Base-by-base conservation (phyloP, 768 basidiomycete species). In the Termitomyces sp. region DNA sequence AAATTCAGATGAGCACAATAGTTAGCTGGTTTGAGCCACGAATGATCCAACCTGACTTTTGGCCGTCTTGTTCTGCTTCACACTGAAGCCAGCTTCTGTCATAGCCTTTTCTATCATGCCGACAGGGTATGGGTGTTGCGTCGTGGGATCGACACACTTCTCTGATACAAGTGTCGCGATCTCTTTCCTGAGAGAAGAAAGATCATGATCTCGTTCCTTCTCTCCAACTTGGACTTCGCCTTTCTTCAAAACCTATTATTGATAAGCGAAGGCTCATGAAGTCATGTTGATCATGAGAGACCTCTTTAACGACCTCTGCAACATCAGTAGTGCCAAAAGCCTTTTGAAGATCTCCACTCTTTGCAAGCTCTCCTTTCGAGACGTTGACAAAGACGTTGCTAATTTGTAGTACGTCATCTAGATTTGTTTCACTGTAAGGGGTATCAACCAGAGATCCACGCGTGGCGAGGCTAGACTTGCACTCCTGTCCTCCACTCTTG, bases 81-180 rank as follows among this genome's bases (percentile, higher is more conserved):
- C 89, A 64, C 93, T 96, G 73, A 90, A 95, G 1, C 95, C 95
- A 9, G 92, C 89, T 70, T 98, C 95, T 9, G 85, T 75, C 96
- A 99, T 96, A 0, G 95, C 95, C 73, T 97, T 98, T 70, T 99
- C 97, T 63, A 99, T 93, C 79, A 98, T 93, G 18, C 92, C 88
- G 35, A 96, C 93, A 5, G 94, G 88, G 70, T 98, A 95, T 5
- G 95, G 94, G 10, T 86, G 77, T 69, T 93, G 88, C 1, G 94
- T 96, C 4, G 81, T 75, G 1, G 97, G 97, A 68, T 98, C 95
- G 26, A 98, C 95, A 60, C 91, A 95, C 77, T 96, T 95, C 75
- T 95, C 93, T 6, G 95, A 89, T 3, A 99, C 93, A 41, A 95
- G 83, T 0, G 93, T 96, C 5, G 93, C 93, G 51, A 98, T 97